These are phyloP conservation scores for Salix arbutifolia DNA, from an alignment of 345 rosid genomes.

Conservation along the genomic window DNA sequence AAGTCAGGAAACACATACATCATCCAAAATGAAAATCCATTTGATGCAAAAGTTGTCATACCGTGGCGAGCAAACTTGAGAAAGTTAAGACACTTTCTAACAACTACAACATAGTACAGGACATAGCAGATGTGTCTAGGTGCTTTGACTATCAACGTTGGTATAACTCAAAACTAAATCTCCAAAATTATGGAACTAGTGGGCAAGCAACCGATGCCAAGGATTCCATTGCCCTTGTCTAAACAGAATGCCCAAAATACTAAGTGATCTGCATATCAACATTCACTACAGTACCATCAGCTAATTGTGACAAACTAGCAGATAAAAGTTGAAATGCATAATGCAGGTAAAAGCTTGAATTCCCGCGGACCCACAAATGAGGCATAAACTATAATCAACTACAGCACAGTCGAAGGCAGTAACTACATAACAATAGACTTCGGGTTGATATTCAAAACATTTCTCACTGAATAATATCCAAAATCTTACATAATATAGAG, in stretches of 20 bases:
- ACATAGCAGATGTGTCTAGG: neutral
- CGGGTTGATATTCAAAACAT: neutral
- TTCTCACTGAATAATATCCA: neutral
- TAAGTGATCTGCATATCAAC: neutral
- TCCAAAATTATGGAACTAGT: neutral
- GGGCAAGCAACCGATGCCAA: neutral
- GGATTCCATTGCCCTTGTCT: neutral
- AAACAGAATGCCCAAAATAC: neutral
- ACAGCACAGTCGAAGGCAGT: neutral
- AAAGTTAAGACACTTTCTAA: neutral
- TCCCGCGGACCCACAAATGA: neutral
- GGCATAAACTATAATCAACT: neutral
- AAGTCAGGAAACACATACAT: neutral
- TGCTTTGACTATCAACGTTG: neutral
- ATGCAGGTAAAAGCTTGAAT: neutral
- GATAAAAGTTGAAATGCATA: neutral
- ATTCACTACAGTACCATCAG: neutral
- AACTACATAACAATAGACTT: neutral
- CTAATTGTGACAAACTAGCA: neutral
- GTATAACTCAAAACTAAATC: neutral
- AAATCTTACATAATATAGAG: neutral
- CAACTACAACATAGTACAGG: neutral
- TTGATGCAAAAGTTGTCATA: neutral
- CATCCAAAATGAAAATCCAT: neutral
- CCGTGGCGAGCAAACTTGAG: neutral